phyloP scores from a whole-genome alignment of 1,284 basidiomycete genomes.

The Rhodotorula mucilaginosa region DNA sequence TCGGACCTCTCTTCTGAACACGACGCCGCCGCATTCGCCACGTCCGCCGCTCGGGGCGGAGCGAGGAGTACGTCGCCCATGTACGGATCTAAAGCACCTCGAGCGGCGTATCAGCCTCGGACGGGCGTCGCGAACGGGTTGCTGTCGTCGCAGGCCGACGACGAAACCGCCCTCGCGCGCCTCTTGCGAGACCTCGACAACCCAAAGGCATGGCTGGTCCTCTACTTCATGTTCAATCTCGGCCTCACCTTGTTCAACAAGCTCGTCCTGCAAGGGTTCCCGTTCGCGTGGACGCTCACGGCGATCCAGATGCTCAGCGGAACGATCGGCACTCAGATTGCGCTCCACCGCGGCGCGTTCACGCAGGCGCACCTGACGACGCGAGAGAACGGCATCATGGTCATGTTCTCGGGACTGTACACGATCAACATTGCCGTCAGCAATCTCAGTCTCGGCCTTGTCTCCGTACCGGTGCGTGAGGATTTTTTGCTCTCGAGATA shows the following conservation, averaged over 20 bases:
- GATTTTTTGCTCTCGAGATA: neutral
- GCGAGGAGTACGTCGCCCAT: neutral
- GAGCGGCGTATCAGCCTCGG: conserved; percentile 10
- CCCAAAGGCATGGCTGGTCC: conserved; percentile 59
- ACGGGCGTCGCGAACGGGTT: conserved; percentile 22
- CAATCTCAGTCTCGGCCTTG: conserved; percentile 80
- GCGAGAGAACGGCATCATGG: conserved; percentile 63
- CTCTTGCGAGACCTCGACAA: conserved; percentile 26
- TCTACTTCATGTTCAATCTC: conserved; percentile 88
- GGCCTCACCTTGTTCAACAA: conserved; percentile 87
- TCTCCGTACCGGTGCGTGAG: conserved; percentile 78
- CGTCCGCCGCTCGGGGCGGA: conserved; percentile 3
- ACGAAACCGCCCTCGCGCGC: neutral
- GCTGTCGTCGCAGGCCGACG: conserved; percentile 8
- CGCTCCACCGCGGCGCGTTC: conserved; percentile 63
- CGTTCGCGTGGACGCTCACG: conserved; percentile 71
- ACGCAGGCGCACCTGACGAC: conserved; percentile 60
- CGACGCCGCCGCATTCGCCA: conserved; percentile 17
- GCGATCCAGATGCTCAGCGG: conserved; percentile 45
- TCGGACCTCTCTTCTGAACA: neutral
- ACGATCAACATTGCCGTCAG: conserved; percentile 89
- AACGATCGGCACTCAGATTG: conserved; percentile 65
- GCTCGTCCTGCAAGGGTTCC: conserved; percentile 78
- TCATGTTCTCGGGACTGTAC: conserved; percentile 79
- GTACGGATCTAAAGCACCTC: neutral